Evolutionary conservation across 345 rosid species (phyloP), one percentile per base, ranked within the genome.

Genomic region (Aquilaria malaccensis): DNA sequence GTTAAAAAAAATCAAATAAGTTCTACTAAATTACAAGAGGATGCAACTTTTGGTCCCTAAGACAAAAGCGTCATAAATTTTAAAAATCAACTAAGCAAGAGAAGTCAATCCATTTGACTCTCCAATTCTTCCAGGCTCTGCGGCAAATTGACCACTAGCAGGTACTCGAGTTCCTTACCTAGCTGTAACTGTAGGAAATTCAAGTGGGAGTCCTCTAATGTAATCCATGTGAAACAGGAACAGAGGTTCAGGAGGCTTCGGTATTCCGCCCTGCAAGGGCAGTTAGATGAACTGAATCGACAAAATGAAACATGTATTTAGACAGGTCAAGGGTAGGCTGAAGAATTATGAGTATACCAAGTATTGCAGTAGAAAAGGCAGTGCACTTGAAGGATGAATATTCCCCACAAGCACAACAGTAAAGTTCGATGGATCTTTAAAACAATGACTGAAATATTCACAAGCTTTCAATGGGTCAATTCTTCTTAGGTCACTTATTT

Each of bases 361-460:
- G 76, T 92, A 92, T 70, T 92, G 92, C 72, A 82, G 70, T 68
- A 92, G 77, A 67, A 92, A 69, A 76, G 96, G 95, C 70, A 87
- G 67, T 37, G 95, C 86, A 47, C 68, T 73, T 30, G 76, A 56
- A 50, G 91, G 93, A 70, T 87, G 77, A 22, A 87, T 80, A 75
- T 85, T 87, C 81, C 98, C 98, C 55, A 92, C 95, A 56, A 92
- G 83, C 68, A 85, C 91, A 30, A 89, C 84, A 32, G 98, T 86
- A 68, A 89, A 89, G 62, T 84, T 82, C 62, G 98, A 89, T 71
- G 96, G 96, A 82, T 92, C 96, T 82, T 80, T 85, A 70, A 86
- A 89, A 76, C 98, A 89, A 70, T 68, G 66, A 71, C 79, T 92
- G 74, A 89, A 92, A 76, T 86, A 92, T 58, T 89, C 93, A 43